A percentile compares a stretch with the other conserved stretches of the same genome.
Evolutionary conservation across 805 yeast genomes (phyloP).

Genomic region (Osmozyma mogii): DNA sequence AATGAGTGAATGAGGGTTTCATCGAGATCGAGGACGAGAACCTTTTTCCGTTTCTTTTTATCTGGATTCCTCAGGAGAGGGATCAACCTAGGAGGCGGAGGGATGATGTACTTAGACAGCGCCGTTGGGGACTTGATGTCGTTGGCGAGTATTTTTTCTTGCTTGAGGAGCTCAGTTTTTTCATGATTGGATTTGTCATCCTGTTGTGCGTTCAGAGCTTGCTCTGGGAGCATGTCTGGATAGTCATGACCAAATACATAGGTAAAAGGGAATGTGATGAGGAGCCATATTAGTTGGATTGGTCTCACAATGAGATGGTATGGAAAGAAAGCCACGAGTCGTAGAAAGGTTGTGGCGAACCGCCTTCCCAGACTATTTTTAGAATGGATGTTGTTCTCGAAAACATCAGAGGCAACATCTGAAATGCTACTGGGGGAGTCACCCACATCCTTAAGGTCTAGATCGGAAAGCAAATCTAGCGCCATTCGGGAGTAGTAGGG

Average conservation of each 20-base stretch:
- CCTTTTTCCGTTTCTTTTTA: slow-evolving; percentile 40
- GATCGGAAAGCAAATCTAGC: not conserved
- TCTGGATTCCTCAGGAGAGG: slow-evolving; percentile 36
- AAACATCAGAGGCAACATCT: no score
- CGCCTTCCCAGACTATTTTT: no score
- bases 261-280: slow-evolving; percentile 50
- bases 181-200: no score
- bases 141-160: slow-evolving; percentile 34
- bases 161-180: slow-evolving; percentile 30
- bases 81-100: slow-evolving; percentile 38
- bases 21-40: slow-evolving; percentile 81
- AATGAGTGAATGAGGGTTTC: slow-evolving; percentile 92
- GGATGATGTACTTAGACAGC: slow-evolving; percentile 34
- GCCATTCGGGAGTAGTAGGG: slow-evolving; percentile 7
- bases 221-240: slow-evolving; percentile 3
- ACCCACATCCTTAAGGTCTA: no score
- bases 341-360: no score
- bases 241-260: slow-evolving; percentile 23
- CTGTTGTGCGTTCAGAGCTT: not conserved
- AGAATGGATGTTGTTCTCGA: no score
- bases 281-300: slow-evolving; percentile 36
- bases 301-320: slow-evolving; percentile 48
- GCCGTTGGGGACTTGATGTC: slow-evolving; percentile 34
- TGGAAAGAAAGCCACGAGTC: slow-evolving; percentile 29
- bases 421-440: no score